Evolutionary conservation across 768 basidiomycete species (phyloP), one percentile per base, ranked within the genome.

Genomic region (Pholiota microspora): DNA sequence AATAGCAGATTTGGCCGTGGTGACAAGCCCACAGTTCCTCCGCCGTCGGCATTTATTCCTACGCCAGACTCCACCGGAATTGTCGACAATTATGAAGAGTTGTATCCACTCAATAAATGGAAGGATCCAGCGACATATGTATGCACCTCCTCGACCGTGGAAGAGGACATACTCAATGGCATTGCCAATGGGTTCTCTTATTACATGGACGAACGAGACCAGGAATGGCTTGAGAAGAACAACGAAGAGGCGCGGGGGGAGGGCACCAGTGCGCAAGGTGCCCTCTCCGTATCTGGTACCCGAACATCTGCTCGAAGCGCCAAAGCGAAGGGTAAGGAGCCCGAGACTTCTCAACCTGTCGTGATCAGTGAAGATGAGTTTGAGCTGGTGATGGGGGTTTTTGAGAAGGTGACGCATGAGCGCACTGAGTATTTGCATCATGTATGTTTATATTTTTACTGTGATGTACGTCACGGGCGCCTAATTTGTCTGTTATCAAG

Each of bases 191-290:
- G 89, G 0, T 89, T 89, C 71, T 85, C 86, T 1, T 98, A 98
- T 66, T 91, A 84, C 59, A 91, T 98, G 89, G 96, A 99, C 63
- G 97, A 98, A 69, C 86, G 89, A 15, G 96, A 98, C 73, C 85
- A 89, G 64, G 89, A 89, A 59, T 99, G 96, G 96, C 80, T 99
- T 28, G 88, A 91, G 62, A 88, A 85, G 71, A 93, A 92, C 65
- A 97, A 98, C 63, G 87, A 88, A 64, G 83, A 88, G 53, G 91
- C 89, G 1, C 79, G 88, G 12, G 91, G 89, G 15, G 92, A 94
- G 67, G 93, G 93, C 15, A 89, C 90, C 0, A 91, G 88, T 57
- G 79, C 81, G 0, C 89, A 90, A 63, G 87, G 85, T 18, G 84
- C 86, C 4, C 64, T 88, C 12, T 83, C 85, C 8, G 67, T 72